Conservation (phyloP, 2,329 filamentous ascomycete genomes). For the Cladosporium oxysporum region DNA sequence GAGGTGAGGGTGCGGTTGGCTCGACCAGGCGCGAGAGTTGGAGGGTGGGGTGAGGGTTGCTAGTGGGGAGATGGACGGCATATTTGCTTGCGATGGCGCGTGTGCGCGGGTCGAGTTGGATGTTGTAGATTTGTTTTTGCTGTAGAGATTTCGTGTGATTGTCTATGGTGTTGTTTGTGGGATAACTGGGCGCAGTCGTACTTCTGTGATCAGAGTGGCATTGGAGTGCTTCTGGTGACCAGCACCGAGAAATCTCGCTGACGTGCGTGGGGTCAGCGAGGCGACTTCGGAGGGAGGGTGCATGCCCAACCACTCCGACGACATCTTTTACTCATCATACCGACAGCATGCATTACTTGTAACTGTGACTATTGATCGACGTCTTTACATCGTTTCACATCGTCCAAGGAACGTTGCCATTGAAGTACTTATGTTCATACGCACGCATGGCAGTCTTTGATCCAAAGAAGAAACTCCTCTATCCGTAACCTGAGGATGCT, state of each 20-base stretch:
- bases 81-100: slow-evolving; percentile 13
- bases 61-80: slow-evolving; percentile 44
- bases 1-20: slow-evolving; percentile 79
- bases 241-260: too few relatives aligned
- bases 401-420: background rate
- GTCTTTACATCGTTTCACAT: background rate
- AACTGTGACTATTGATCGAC: background rate
- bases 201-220: background rate
- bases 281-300: slow-evolving; percentile 2
- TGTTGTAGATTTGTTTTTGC: background rate
- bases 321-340: background rate
- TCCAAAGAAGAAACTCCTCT: too few relatives aligned
- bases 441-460: background rate
- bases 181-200: too few relatives aligned
- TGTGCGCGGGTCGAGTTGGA: background rate
- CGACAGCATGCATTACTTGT: background rate
- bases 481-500: too few relatives aligned
- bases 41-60: slow-evolving; percentile 57
- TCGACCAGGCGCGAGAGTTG: slow-evolving; percentile 75
- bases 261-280: too few relatives aligned
- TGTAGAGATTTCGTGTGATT: background rate
- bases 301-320: background rate
- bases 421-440: background rate
- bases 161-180: too few relatives aligned
- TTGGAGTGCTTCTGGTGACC: background rate